These are phyloP conservation scores for Saccharum spontaneum DNA, from an alignment of 176 grass and related monocot species.

Conservation along the genomic window DNA sequence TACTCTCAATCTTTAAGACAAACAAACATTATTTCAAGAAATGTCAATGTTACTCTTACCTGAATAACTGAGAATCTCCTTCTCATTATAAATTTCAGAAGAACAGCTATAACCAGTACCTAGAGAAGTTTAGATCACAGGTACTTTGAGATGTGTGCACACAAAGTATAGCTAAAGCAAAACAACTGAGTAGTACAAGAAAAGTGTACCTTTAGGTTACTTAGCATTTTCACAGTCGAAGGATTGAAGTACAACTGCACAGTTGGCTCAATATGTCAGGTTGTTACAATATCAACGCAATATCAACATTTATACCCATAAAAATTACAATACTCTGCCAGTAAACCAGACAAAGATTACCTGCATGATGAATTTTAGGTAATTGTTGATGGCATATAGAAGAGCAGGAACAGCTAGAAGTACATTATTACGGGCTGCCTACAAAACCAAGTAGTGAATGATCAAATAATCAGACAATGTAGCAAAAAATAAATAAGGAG, in stretches of 20 bases:
- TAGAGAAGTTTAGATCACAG: constrained; percentile 43
- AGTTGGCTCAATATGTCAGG: constrained; percentile 31
- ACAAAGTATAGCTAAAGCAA: constrained; percentile 21
- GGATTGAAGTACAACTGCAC: constrained; percentile 99
- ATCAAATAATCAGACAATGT: constrained; percentile 15
- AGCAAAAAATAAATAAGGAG: neutral
- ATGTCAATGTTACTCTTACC: constrained; percentile 44
- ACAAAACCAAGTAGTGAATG: constrained; percentile 35
- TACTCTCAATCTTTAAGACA: constrained; percentile 5
- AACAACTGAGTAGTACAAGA: constrained; percentile 2
- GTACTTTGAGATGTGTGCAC: constrained; percentile 19
- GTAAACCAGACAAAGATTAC: constrained; percentile 42
- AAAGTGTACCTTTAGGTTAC: constrained; percentile 82
- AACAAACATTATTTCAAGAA: constrained; percentile 11
- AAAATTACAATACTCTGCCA: constrained; percentile 1
- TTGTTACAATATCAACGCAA: constrained; percentile 30
- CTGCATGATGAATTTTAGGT: constrained; percentile 99
- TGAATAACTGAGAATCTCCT: constrained; percentile 91
- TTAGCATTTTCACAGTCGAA: constrained; percentile 97
- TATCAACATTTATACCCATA: constrained; percentile 21
- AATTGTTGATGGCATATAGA: constrained; percentile 98
- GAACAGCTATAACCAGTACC: constrained; percentile 95
- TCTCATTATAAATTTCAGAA: constrained; percentile 94
- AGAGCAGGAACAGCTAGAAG: constrained; percentile 93
- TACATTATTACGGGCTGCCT: constrained; percentile 96